Conservation (phyloP, 192 early-diverging fungal genomes). For the Coemansia sp. region DNA sequence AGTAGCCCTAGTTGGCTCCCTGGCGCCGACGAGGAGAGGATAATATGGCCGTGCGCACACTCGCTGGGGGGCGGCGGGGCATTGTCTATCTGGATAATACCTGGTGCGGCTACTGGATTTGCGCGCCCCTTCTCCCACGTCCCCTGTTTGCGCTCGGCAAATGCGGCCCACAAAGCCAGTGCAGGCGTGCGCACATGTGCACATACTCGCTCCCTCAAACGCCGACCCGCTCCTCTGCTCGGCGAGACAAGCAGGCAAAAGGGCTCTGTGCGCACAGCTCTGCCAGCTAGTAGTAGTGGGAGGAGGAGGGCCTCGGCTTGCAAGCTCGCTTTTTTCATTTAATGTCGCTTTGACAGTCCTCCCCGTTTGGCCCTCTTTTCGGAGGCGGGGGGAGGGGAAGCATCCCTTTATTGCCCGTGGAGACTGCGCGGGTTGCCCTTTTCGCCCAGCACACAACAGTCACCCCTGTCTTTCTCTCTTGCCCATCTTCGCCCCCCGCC, state of each 20-base stretch:
- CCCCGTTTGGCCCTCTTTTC: neutral
- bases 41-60: neutral
- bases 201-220: neutral
- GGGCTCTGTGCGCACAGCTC: neutral
- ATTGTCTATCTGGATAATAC: constrained; percentile 1
- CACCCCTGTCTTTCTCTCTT: neutral
- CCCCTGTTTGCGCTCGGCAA: constrained; percentile 1
- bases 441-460: constrained; percentile 1
- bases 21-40: neutral
- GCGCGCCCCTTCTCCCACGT: constrained; percentile 6
- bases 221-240: neutral
- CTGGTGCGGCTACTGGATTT: constrained; percentile 1
- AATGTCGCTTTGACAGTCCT: neutral
- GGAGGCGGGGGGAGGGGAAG: constrained; percentile 1
- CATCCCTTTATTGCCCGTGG: neutral
- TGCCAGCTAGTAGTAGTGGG: neutral
- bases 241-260: neutral
- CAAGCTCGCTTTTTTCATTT: neutral
- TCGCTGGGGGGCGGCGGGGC: neutral
- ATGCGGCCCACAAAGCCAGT: constrained; percentile 3
- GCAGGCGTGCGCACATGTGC: constrained; percentile 1
- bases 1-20: neutral
- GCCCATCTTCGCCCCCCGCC: neutral
- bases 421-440: neutral
- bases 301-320: constrained; percentile 2